Percentiles rank a stretch among this genome's conserved stretches.
phyloP scores from a whole-genome alignment of 73 alveolate genomes.

The Paramecium biaurelia region DNA sequence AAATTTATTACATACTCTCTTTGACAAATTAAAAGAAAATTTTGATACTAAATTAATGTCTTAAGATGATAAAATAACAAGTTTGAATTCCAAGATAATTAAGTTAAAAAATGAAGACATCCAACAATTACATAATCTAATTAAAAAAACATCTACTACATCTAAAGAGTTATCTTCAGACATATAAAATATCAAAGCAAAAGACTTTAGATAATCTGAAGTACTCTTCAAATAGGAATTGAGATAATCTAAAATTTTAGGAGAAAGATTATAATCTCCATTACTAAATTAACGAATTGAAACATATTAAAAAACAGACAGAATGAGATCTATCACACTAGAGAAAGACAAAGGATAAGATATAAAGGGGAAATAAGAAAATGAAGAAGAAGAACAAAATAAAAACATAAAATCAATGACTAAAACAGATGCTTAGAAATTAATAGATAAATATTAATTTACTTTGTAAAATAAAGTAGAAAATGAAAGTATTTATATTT shows the following conservation, averaged over 20 bases:
- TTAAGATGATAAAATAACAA: not conserved
- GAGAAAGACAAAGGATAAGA: not conserved
- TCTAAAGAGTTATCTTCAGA: not conserved
- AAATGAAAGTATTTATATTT: not conserved
- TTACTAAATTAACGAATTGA: not conserved
- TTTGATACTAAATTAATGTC: not conserved
- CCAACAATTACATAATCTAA: not conserved
- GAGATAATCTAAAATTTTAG: not conserved
- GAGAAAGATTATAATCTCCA: not conserved
- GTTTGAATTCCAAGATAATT: not conserved
- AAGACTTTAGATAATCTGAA: not conserved
- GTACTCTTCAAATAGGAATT: not conserved
- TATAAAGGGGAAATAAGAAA: not conserved
- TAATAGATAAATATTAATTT: slow-evolving; percentile 7
- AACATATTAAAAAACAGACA: not conserved
- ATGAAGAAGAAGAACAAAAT: not conserved
- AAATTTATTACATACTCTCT: not conserved
- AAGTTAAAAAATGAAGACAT: not conserved
- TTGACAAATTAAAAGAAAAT: not conserved
- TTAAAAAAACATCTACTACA: not conserved
- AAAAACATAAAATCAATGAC: not conserved
- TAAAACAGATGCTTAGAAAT: not conserved
- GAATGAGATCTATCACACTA: slow-evolving; percentile 31
- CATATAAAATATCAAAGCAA: not conserved
- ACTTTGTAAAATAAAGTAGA: not conserved